Conservation (phyloP, 2,329 filamentous ascomycete genomes). For the Blastomyces silverae region DNA sequence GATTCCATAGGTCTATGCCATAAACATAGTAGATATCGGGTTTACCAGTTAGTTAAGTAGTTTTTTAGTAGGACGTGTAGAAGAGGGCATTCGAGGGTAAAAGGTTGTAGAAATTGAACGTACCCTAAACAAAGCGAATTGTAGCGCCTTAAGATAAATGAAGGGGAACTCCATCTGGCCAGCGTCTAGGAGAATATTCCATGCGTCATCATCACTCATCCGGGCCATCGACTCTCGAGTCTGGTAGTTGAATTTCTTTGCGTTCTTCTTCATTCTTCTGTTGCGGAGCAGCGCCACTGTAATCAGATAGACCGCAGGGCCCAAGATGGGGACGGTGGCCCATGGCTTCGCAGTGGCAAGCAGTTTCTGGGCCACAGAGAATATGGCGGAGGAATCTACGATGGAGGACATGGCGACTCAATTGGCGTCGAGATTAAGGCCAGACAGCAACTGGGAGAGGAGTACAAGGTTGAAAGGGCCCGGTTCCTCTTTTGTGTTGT, state of each 20-base stretch:
- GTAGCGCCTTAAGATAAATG: constrained; percentile 45
- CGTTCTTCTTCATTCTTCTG: constrained; percentile 35
- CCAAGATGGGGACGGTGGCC: constrained; percentile 9
- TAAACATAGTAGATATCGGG: background rate
- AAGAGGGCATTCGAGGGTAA: background rate
- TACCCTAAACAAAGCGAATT: constrained; percentile 55
- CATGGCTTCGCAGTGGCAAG: constrained; percentile 5
- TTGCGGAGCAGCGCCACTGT: constrained; percentile 35
- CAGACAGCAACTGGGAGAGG: background rate
- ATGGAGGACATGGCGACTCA: constrained; percentile 4
- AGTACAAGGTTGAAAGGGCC: background rate
- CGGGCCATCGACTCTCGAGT: constrained; percentile 42
- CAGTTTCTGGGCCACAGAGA: constrained; percentile 6
- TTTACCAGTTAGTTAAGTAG: background rate
- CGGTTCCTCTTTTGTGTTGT: background rate
- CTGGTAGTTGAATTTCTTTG: constrained; percentile 41
- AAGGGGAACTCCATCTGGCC: constrained; percentile 52
- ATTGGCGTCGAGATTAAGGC: background rate
- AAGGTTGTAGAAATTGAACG: constrained; percentile 13
- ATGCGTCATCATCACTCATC: constrained; percentile 52
- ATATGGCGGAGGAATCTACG: background rate
- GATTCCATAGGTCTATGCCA: constrained; percentile 49
- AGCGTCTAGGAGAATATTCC: constrained; percentile 43
- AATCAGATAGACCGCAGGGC: constrained; percentile 28
- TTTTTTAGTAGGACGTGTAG: background rate